Evolutionary conservation across 345 rosid species (phyloP).

Genomic region (Raphanus raphanistrum): DNA sequence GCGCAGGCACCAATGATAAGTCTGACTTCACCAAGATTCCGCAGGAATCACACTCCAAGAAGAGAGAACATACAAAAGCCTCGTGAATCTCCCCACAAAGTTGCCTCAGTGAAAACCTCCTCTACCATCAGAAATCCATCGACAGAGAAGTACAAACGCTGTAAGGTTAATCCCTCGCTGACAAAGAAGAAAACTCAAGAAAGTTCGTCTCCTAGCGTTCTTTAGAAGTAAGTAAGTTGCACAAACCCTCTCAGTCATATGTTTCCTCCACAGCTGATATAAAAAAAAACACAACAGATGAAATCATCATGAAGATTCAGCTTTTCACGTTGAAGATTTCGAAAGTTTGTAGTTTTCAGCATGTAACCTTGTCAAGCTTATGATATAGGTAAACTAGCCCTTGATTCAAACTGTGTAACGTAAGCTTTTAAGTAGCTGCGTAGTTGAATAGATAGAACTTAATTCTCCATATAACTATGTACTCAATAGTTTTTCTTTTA

Average conservation of each 20-base stretch:
- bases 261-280: slow-evolving; percentile 23
- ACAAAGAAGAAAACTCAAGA: slow-evolving; percentile 53
- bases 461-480: slow-evolving; percentile 24
- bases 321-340: slow-evolving; percentile 26
- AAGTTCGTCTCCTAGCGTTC: slow-evolving; percentile 73
- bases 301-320: slow-evolving; percentile 15
- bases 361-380: slow-evolving; percentile 19
- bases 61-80: slow-evolving; percentile 38
- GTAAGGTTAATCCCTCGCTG: slow-evolving; percentile 36
- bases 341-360: slow-evolving; percentile 12
- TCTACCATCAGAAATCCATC: slow-evolving; percentile 36
- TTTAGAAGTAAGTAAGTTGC: slow-evolving; percentile 12
- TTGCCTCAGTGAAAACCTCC: slow-evolving; percentile 37
- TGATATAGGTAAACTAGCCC: slow-evolving; percentile 11
- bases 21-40: slow-evolving; percentile 53
- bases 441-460: neutral
- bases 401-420: neutral
- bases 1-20: slow-evolving; percentile 47
- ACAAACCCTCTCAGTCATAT: neutral
- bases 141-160: slow-evolving; percentile 39
- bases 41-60: slow-evolving; percentile 45
- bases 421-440: neutral
- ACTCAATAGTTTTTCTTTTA: slow-evolving; percentile 5
- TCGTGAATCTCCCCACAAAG: slow-evolving; percentile 40
- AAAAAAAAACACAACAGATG: neutral